phyloP scores from a whole-genome alignment of 352 stramenopile genomes.

The Globisporangium parvum region DNA sequence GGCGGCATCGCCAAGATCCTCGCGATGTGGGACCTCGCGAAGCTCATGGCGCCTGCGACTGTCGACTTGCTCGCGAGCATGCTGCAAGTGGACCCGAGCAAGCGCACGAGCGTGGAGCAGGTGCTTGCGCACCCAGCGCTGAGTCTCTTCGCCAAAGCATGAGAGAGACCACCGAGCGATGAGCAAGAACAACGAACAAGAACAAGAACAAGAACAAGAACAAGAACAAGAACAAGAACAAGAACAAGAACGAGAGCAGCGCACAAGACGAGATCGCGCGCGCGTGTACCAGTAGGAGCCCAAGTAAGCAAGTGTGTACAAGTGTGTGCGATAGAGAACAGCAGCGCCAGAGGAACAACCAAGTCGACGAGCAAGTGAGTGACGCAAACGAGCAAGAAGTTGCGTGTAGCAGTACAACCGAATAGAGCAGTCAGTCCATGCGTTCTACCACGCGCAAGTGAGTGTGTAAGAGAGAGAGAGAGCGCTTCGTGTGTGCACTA shows the following conservation, averaged over 20 bases:
- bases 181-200: not conserved
- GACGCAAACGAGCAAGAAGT: too few relatives aligned
- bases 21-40: conserved; percentile 34
- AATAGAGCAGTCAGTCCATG: too few relatives aligned
- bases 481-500: too few relatives aligned
- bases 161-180: not conserved
- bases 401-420: too few relatives aligned
- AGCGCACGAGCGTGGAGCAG: conserved; percentile 27
- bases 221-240: not conserved
- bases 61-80: conserved; percentile 41
- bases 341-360: too few relatives aligned
- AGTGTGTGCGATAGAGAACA: too few relatives aligned
- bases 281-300: too few relatives aligned
- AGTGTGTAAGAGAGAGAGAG: too few relatives aligned
- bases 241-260: not conserved
- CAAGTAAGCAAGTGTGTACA: too few relatives aligned
- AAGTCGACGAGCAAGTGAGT: too few relatives aligned
- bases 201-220: not conserved
- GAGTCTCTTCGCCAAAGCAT: conserved; percentile 6
- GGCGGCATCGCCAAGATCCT: conserved; percentile 50
- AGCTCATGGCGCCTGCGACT: conserved; percentile 24
- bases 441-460: too few relatives aligned
- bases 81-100: conserved; percentile 39
- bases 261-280: too few relatives aligned
- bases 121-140: conserved; percentile 23